phyloP scores from a whole-genome alignment of 148 eudicot genomes.

The Limonium bicolor region DNA sequence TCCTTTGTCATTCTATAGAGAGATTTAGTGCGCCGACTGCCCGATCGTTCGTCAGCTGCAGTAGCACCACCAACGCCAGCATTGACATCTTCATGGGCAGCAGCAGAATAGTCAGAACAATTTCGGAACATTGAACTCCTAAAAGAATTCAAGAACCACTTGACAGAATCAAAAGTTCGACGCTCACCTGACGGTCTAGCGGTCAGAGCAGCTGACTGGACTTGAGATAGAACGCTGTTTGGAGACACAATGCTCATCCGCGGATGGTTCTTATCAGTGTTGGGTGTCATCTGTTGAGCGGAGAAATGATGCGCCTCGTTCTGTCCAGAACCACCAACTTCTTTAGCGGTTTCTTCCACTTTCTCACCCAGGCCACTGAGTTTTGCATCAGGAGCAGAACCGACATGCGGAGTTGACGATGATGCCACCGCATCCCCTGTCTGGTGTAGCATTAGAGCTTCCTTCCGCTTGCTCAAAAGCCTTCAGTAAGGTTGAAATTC shows the following conservation, averaged over 20 bases:
- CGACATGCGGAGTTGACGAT: conserved; percentile 22
- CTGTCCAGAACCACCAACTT: background rate
- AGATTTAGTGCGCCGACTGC: too few species aligned
- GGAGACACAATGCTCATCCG: conserved; percentile 14
- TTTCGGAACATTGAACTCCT: conserved; percentile 25
- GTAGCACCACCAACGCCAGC: too few species aligned
- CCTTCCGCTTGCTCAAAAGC: too few species aligned
- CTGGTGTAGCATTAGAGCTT: conserved; percentile 11
- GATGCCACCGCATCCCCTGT: conserved; percentile 23
- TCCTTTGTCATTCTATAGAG: too few species aligned
- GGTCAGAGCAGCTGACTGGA: conserved; percentile 35
- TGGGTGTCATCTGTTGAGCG: too few species aligned
- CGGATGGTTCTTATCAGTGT: conserved; percentile 4
- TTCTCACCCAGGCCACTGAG: conserved; percentile 11
- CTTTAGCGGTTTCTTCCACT: conserved; percentile 9
- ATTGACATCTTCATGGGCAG: too few species aligned
- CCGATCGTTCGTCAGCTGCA: too few species aligned
- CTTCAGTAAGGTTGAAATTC: conserved; percentile 5
- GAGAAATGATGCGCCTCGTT: conserved; percentile 5
- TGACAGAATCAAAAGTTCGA: conserved; percentile 13
- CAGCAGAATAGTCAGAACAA: too few species aligned
- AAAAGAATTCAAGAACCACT: conserved; percentile 27
- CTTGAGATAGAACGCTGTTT: conserved; percentile 19
- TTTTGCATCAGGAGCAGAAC: conserved; percentile 14
- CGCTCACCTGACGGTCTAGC: conserved; percentile 15